Evolutionary conservation across 2,329 filamentous ascomycete genomes (phyloP).

Genomic region (Akanthomyces muscarius): DNA sequence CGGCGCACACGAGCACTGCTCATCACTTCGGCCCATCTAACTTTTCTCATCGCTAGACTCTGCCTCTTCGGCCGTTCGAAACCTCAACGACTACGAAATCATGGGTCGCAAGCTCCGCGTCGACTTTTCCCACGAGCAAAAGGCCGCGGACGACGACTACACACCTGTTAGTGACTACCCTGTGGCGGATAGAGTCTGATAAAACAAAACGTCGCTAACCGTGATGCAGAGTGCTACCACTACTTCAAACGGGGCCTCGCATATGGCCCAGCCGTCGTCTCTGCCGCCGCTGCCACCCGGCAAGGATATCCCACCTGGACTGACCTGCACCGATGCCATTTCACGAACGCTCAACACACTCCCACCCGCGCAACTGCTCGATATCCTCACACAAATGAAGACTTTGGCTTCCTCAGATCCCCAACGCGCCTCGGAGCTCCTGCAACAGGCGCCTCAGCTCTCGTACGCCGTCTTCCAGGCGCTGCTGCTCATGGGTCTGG

Average conservation of each 20-base stretch:
- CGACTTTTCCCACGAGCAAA: slow-evolving; percentile 92
- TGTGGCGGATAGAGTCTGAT: too few species aligned
- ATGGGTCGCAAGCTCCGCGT: slow-evolving; percentile 93
- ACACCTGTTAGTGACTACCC: slow-evolving; percentile 22
- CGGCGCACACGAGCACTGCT: not conserved
- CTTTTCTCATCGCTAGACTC: slow-evolving; percentile 48
- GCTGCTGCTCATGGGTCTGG: slow-evolving; percentile 84
- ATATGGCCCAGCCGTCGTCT: slow-evolving; percentile 40
- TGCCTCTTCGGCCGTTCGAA: slow-evolving; percentile 89
- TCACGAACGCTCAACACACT: slow-evolving; percentile 85
- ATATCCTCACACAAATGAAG: slow-evolving; percentile 94
- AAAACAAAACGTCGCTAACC: not conserved
- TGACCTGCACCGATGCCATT: slow-evolving; percentile 86
- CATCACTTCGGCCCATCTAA: not conserved
- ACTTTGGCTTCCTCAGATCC: slow-evolving; percentile 78
- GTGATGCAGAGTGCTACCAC: slow-evolving; percentile 20
- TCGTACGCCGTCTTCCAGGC: slow-evolving; percentile 94
- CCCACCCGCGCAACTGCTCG: slow-evolving; percentile 82
- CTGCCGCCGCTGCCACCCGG: slow-evolving; percentile 82
- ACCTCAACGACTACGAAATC: slow-evolving; percentile 91
- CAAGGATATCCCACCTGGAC: slow-evolving; percentile 74
- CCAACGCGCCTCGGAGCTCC: slow-evolving; percentile 75
- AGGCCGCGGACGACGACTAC: slow-evolving; percentile 61
- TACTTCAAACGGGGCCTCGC: slow-evolving; percentile 28
- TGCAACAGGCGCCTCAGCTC: slow-evolving; percentile 86